Evolutionary conservation across 2,329 filamentous ascomycete genomes (phyloP), one percentile per base, ranked within the genome.

Genomic region (Curvularia sp.): DNA sequence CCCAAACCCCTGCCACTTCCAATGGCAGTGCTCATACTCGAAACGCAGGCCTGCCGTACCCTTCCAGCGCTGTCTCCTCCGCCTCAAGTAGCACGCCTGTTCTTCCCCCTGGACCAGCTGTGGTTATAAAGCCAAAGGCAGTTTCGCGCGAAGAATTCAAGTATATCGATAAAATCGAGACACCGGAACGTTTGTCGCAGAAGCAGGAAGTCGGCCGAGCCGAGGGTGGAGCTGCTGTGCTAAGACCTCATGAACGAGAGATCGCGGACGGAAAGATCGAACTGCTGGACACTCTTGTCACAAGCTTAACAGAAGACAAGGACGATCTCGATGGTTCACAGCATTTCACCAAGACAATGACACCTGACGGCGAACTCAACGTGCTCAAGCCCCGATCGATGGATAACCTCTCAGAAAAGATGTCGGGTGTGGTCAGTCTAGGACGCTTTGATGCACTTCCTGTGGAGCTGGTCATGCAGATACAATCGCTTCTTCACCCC

Each of bases 401-500:
- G 65, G 83, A 86, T 28, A 89, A 87, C 63, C 83, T 95, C 13
- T 92, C 96, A 62, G 86, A 85, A 18, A 83, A 87, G 9, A 82
- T 98, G 27, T 86, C 87, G 48, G 93, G 90, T 68, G 87, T 92
- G 19, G 88, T 92, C 48, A 81, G 83, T 1, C 82, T 89, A 25
- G 87, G 86, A 23, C 87, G 89, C 55, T 89, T 96, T 63, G 80
- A 84, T 15, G 84, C 87, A 63, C 86, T 95, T 7, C 87, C 93
- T 0, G 81, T 92, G 2, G 91, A 97, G 25, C 84, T 91, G 60
- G 80, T 98, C 3, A 80, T 87, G 51, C 86, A 89, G 34, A 79
- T 96, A 9, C 90, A 96, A 74, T 91, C 87, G 57, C 81, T 98
- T 5, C 93, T 92, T 67, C 92, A 97, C 70, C 83, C 83, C 5